Percentiles rank a stretch among this genome's conserved stretches.
phyloP scores from a whole-genome alignment of 345 rosid genomes.

The Excoecaria cochinchinensis region DNA sequence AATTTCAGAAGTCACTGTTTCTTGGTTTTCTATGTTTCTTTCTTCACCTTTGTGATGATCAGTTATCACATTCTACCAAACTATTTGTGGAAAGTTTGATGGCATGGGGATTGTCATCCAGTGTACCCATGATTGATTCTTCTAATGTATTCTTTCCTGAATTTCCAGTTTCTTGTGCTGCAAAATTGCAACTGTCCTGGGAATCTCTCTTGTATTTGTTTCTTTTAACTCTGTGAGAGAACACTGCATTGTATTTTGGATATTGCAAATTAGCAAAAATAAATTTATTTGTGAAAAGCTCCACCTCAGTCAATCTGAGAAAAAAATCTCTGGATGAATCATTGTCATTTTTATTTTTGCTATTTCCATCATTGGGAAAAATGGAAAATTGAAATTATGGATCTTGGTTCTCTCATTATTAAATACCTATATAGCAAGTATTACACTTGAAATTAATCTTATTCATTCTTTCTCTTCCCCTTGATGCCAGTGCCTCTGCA shows the following conservation, averaged over 20 bases:
- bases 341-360: background rate
- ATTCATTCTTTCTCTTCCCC: background rate
- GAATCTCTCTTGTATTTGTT: background rate
- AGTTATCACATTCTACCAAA: background rate
- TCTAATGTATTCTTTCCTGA: background rate
- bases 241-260: background rate
- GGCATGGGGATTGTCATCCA: background rate
- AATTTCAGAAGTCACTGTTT: background rate
- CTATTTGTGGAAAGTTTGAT: background rate
- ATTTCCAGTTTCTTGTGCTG: background rate
- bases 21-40: background rate
- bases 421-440: background rate
- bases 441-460: background rate
- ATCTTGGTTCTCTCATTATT: background rate
- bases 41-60: background rate
- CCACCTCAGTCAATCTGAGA: background rate
- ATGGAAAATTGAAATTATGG: background rate
- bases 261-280: background rate
- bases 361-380: background rate
- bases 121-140: background rate
- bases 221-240: background rate
- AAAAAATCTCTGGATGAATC: background rate
- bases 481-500: background rate
- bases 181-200: background rate
- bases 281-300: constrained; percentile 1